phyloP scores from a whole-genome alignment of 1,139 yeast genomes.

The Kodamaea ohmeri region DNA sequence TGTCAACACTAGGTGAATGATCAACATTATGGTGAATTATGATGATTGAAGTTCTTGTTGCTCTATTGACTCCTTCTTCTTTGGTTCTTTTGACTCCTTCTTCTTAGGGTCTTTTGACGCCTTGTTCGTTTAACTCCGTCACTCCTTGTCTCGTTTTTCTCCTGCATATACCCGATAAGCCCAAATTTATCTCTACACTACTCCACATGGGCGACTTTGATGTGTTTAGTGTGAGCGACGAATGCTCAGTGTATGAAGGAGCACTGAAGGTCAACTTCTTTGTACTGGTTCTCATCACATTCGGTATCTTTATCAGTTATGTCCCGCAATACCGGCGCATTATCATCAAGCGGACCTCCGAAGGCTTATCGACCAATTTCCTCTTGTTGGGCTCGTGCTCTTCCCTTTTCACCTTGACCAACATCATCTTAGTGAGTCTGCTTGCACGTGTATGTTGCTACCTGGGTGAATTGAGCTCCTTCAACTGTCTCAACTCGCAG shows the following conservation, averaged over 20 bases:
- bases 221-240: conserved; percentile 2
- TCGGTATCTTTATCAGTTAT: conserved; percentile 73
- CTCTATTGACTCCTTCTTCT: too few relatives aligned
- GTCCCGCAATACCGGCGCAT: conserved; percentile 74
- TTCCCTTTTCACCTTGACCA: conserved; percentile 66
- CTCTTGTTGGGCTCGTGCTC: conserved; percentile 72
- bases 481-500: conserved; percentile 69
- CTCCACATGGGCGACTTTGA: conserved; percentile 2
- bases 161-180: neutral
- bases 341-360: conserved; percentile 58
- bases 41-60: too few relatives aligned
- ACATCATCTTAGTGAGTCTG: conserved; percentile 60
- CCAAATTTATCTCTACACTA: neutral
- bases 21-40: too few relatives aligned
- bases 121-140: too few relatives aligned
- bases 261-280: conserved; percentile 48
- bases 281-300: conserved; percentile 52
- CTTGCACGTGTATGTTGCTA: conserved; percentile 55
- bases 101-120: too few relatives aligned
- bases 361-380: conserved; percentile 76
- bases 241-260: conserved; percentile 43
- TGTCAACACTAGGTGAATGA: too few relatives aligned
- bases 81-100: too few relatives aligned
- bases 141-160: neutral
- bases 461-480: conserved; percentile 36